Evolutionary conservation across 176 grass and related monocot species (phyloP).

Genomic region (Neostapfia colusana): DNA sequence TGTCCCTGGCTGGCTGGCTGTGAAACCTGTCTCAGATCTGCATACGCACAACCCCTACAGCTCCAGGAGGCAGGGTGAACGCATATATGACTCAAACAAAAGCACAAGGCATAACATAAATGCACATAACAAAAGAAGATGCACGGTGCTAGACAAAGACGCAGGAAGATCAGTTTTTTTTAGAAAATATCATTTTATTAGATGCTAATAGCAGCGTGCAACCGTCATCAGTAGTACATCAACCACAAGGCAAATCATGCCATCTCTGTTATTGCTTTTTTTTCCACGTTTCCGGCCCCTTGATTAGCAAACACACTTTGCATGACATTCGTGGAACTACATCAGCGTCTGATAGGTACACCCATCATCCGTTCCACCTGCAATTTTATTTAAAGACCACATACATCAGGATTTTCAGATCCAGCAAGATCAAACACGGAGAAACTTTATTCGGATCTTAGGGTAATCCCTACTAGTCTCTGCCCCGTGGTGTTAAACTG

Average conservation of each 20-base stretch:
- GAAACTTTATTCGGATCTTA: not conserved
- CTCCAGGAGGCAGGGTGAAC: not conserved
- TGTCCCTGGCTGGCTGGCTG: too few relatives aligned
- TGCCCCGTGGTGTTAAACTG: too few relatives aligned
- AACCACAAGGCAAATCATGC: not conserved
- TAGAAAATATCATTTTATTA: constrained; percentile 42
- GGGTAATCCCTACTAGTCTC: too few relatives aligned
- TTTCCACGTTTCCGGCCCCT: not conserved
- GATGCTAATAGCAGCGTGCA: constrained; percentile 36
- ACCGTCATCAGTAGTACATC: constrained; percentile 23
- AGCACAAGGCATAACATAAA: too few relatives aligned
- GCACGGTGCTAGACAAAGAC: not conserved
- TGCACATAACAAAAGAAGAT: not conserved
- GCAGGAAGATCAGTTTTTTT: not conserved
- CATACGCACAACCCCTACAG: not conserved
- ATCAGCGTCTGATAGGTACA: not conserved
- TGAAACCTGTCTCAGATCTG: too few relatives aligned
- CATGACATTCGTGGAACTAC: constrained; percentile 1
- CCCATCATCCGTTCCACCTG: constrained; percentile 33
- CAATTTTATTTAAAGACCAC: not conserved
- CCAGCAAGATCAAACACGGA: not conserved
- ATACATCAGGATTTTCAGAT: constrained; percentile 3
- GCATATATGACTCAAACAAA: not conserved
- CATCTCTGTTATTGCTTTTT: not conserved
- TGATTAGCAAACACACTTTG: not conserved